Base-by-base conservation (phyloP, 2,329 filamentous ascomycete species). In the Trichoderma breve region DNA sequence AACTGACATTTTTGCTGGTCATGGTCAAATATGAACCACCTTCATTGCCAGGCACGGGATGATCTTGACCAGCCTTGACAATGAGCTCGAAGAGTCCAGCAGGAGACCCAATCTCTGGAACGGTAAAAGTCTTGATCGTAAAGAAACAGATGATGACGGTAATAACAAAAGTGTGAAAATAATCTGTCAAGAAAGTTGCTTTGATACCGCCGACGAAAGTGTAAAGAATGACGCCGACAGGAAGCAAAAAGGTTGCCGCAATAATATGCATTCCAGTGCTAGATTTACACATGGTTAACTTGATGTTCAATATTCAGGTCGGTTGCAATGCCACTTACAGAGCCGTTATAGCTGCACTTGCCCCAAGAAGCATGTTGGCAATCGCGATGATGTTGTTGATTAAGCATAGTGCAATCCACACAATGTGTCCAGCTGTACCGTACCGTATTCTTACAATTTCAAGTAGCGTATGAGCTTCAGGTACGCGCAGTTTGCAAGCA, bases 21-120 rank as follows among this genome's bases (percentile, higher is more conserved):
- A 89, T 86, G 0, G 88, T 89, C 66, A 89, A 74, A 72, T 86
- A 88, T 0, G 85, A 86, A 0, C 87, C 87, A n/a, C 83, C 77
- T 21, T 86, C 78, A 47, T 89, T 89, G 0, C 86, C 87, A 0
- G 79, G 76, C 0, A 89, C 84, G 0, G 86, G 86, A 47, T 84
- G 80, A 0, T 79, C 79, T 3, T 79, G 76, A 0, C 82, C 83
- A 0, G 85, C 84, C 4, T 83, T 80, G 6, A 84, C 80, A 15
- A 89, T 78, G 0, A 88, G 80, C 5, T 88, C 84, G 55, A 84
- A 89, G 2, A 89, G 79, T 1, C 83, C 80, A 0, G 80, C 82
- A 1, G 85, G 79, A 0, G 86, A 87, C 0, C 84, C 83, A 32
- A 89, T 81, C 67, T 87, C 84, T 0, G 83, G 81, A 0, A 82